phyloP scores from a whole-genome alignment of 148 eudicot genomes.

The Chenopodium suecicum region DNA sequence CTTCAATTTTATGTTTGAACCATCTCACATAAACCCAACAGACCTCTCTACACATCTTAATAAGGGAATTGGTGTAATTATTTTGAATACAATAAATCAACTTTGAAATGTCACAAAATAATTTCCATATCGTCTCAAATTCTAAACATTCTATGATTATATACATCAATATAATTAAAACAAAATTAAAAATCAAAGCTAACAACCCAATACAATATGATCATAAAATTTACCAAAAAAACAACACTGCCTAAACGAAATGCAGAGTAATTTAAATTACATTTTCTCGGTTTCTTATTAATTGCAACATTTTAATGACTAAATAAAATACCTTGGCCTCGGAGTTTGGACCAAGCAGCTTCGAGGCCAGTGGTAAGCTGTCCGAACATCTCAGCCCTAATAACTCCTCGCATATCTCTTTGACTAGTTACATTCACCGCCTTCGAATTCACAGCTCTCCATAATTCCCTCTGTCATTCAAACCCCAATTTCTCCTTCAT shows the following conservation, averaged over 20 bases:
- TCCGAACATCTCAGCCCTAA: slow-evolving; percentile 96
- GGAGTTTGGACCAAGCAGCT: slow-evolving; percentile 93
- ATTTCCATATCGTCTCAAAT: neutral
- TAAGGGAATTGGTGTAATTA: neutral
- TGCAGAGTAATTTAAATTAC: too few species aligned
- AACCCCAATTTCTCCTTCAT: slow-evolving; percentile 7
- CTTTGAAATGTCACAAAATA: neutral
- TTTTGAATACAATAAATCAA: neutral
- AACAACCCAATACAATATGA: neutral
- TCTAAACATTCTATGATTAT: neutral
- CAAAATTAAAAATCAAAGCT: neutral
- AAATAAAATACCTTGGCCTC: slow-evolving; percentile 68
- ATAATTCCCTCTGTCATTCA: slow-evolving; percentile 55
- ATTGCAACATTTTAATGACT: neutral
- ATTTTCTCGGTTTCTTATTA: neutral
- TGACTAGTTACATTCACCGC: slow-evolving; percentile 6
- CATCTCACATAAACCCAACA: too few species aligned
- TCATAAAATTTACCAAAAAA: neutral
- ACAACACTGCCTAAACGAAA: neutral
- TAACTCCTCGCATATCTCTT: slow-evolving; percentile 41
- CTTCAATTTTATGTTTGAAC: too few species aligned
- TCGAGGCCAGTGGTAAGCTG: slow-evolving; percentile 89
- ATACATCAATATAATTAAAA: neutral
- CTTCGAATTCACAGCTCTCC: slow-evolving; percentile 63
- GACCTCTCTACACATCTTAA: too few species aligned